These are phyloP conservation scores for Bjerkandera adusta DNA, from an alignment of 1,284 basidiomycete species.

Conservation along the genomic window DNA sequence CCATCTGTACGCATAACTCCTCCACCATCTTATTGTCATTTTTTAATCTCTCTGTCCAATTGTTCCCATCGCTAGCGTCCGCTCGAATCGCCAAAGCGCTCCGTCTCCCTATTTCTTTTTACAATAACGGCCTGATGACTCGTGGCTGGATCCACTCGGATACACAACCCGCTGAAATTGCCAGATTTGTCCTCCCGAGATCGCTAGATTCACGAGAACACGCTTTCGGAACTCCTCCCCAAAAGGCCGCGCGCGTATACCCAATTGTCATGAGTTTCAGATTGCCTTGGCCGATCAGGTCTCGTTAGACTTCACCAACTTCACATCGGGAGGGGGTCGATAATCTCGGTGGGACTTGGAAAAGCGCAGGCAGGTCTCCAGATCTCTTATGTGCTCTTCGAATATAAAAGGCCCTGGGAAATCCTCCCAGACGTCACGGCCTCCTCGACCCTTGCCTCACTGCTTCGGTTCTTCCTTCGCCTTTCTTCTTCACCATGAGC, in stretches of 20 bases:
- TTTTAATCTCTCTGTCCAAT: conserved; percentile 8
- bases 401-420: conserved; percentile 11
- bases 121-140: conserved; percentile 8
- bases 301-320: conserved; percentile 5
- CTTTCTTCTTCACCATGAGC: conserved; percentile 14
- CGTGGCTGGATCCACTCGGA: conserved; percentile 5
- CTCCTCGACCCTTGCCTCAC: conserved; percentile 5
- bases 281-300: conserved; percentile 12
- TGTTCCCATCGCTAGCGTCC: too few relatives aligned
- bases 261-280: conserved; percentile 3
- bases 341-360: conserved; percentile 1
- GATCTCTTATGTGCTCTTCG: conserved; percentile 3
- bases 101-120: too few relatives aligned
- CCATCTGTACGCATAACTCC: too few relatives aligned
- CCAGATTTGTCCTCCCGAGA: conserved; percentile 3
- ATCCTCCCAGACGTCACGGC: conserved; percentile 1
- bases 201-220: too few relatives aligned
- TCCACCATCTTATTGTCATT: too few relatives aligned
- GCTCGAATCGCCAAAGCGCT: too few relatives aligned
- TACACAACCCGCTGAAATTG: conserved; percentile 4
- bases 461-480: conserved; percentile 5
- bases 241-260: background rate
- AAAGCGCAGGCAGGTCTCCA: conserved; percentile 1
- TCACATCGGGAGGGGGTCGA: conserved; percentile 8
- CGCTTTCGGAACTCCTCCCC: background rate